Conservation (phyloP, 2,329 filamentous ascomycete genomes). For the Venturiaceae sp. region DNA sequence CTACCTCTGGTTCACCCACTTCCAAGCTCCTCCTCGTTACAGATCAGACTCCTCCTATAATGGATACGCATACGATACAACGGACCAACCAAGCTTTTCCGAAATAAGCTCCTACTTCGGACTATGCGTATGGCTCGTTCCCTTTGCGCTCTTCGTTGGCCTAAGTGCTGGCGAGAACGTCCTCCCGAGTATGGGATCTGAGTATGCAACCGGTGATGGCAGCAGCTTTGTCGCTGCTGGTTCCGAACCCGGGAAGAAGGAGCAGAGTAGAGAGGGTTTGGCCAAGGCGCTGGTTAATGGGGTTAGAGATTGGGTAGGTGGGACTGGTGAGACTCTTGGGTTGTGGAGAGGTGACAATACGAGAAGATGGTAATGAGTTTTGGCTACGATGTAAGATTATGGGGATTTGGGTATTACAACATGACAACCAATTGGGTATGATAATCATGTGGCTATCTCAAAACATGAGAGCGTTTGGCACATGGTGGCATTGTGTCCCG, state of each 20-base stretch:
- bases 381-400: background rate
- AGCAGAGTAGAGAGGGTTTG: conserved; percentile 37
- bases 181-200: conserved; percentile 80
- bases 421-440: no score
- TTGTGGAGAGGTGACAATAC: conserved; percentile 19
- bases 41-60: conserved; percentile 36
- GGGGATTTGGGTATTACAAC: background rate
- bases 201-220: conserved; percentile 53
- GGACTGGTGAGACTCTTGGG: conserved; percentile 52
- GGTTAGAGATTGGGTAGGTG: conserved; percentile 54
- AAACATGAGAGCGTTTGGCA: no score
- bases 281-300: conserved; percentile 49
- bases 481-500: no score
- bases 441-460: no score
- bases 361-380: background rate
- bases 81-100: conserved; percentile 68
- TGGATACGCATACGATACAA: conserved; percentile 50
- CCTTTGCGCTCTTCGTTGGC: conserved; percentile 90
- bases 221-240: conserved; percentile 38
- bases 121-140: conserved; percentile 91
- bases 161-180: conserved; percentile 92
- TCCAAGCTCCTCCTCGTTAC: conserved; percentile 47
- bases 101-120: conserved; percentile 96
- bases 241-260: conserved; percentile 19
- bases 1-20: conserved; percentile 92